Conservation (phyloP, 2,329 filamentous ascomycete genomes). For the Neofusicoccum umdonicola region DNA sequence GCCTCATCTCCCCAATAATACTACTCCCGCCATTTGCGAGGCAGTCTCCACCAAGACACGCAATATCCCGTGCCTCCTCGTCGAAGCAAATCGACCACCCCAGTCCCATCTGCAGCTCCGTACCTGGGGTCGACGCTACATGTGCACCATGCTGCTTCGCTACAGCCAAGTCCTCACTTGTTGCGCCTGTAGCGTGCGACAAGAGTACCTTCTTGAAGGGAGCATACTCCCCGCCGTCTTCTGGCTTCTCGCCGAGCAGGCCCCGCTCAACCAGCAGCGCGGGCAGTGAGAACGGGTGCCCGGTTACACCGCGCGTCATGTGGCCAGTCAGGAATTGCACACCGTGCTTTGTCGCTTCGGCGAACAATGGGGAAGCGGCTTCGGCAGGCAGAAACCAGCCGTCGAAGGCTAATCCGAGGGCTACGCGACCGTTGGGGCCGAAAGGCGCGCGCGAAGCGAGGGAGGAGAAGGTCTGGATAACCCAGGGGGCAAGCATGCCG, state of each 20-base stretch:
- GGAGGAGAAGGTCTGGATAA: constrained; percentile 36
- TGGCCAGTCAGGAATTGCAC: constrained; percentile 47
- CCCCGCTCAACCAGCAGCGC: constrained; percentile 34
- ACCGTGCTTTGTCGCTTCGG: constrained; percentile 33
- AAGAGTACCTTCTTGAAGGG: constrained; percentile 32
- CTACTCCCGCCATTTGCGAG: constrained; percentile 53
- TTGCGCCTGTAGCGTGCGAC: constrained; percentile 39
- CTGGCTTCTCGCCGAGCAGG: constrained; percentile 39
- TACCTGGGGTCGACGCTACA: constrained; percentile 49
- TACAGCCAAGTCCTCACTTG: constrained; percentile 33
- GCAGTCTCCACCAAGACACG: constrained; percentile 54
- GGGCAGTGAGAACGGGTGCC: constrained; percentile 19
- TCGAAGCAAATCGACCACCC: constrained; percentile 39
- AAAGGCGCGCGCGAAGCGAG: constrained; percentile 25
- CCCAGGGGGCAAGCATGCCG: constrained; percentile 47
- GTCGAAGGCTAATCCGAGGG: constrained; percentile 47
- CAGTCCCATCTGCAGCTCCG: constrained; percentile 51
- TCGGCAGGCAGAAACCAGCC: constrained; percentile 41
- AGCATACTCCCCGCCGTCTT: too few species aligned
- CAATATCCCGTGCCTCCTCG: constrained; percentile 24
- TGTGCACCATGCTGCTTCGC: constrained; percentile 36
- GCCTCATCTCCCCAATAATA: constrained; percentile 40
- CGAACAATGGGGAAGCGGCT: constrained; percentile 38
- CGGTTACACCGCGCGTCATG: constrained; percentile 21
- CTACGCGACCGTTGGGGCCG: constrained; percentile 31